Evolutionary conservation across 805 yeast genomes (phyloP).

Genomic region (Hanseniaspora singularis): DNA sequence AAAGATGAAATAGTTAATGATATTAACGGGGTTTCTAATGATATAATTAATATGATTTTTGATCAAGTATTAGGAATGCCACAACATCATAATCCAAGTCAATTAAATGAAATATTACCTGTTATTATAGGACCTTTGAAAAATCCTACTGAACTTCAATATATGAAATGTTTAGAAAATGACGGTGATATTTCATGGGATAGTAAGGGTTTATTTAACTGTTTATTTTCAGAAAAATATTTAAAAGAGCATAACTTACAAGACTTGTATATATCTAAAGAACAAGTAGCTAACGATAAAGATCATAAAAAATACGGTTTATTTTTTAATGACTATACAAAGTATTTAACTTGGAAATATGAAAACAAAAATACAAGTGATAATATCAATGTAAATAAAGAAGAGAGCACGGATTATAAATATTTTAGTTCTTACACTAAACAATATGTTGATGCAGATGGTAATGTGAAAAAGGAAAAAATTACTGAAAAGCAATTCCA

Average conservation of each 20-base stretch:
- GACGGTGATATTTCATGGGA: conserved; percentile 78
- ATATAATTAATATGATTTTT: conserved; percentile 5
- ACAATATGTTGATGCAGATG: conserved; percentile 16
- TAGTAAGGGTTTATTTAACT: conserved; percentile 75
- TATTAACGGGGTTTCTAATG: conserved; percentile 10
- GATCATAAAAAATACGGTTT: conserved; percentile 38
- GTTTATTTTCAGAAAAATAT: conserved; percentile 58
- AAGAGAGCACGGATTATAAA: conserved; percentile 13
- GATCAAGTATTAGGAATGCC: conserved; percentile 15
- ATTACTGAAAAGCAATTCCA: conserved; percentile 1
- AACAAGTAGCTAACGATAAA: conserved; percentile 40
- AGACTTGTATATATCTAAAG: conserved; percentile 38
- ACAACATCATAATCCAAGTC: background rate
- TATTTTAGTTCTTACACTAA: conserved; percentile 16
- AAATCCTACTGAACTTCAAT: conserved; percentile 44
- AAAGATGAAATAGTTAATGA: conserved; percentile 9
- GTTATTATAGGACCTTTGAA: conserved; percentile 11
- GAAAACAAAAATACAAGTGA: conserved; percentile 18
- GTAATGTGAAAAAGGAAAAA: conserved; percentile 2
- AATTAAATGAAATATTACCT: background rate
- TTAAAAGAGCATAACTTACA: conserved; percentile 28
- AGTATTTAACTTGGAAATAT: conserved; percentile 53
- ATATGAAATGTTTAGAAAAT: conserved; percentile 48
- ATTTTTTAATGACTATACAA: conserved; percentile 55
- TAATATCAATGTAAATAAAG: background rate